Base-by-base conservation (phyloP, 2,329 filamentous ascomycete genomes). In the Fusarium irregulare region DNA sequence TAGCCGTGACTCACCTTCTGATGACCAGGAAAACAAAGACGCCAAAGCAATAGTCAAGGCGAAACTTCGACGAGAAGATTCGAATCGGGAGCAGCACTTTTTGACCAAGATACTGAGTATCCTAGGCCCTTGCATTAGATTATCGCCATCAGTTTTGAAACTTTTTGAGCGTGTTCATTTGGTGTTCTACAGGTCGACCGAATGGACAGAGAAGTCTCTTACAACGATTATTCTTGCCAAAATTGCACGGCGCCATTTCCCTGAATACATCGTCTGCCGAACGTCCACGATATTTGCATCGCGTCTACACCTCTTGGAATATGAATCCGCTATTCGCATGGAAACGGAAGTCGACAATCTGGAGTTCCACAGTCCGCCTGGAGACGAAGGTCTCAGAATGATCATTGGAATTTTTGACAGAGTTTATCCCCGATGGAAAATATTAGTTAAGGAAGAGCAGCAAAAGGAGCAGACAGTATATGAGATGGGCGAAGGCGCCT, bases 141-240 rank as follows among this genome's bases (percentile, higher is more conserved):
- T 99, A 14, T 93, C 93, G 1, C 81, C 91, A 1, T 81, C 87
- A 1, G 86, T 91, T 1, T 87, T 94, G 67, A 93, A 90, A 74
- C 86, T 99, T 1, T 99, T 99, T 75, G 94, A 98, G 78, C 89
- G 96, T 27, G 94, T 98, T 1, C 96, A 98, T 80, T 83, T 99
- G 4, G 94, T 99, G 28, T 99, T 98, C 78, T 98, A 98, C 79
- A 88, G 95, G 62, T 98, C 94, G 12, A 97, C 93, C 0, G 93
- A 97, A 78, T 99, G 96, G 96, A 97, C 94, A 0, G 95, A 98
- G 75, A 98, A 97, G 78, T 98, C 95, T 2, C 83, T 99, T 16
- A 98, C 93, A 3, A 95, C 94, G 0, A 95, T 98, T 56, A 97
- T 99, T 46, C 86, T 99, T 7, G 93, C 96, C 10, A 94, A 95